These are phyloP conservation scores for Eutrema heterophyllum DNA, from an alignment of 345 rosid genomes.

Conservation along the genomic window DNA sequence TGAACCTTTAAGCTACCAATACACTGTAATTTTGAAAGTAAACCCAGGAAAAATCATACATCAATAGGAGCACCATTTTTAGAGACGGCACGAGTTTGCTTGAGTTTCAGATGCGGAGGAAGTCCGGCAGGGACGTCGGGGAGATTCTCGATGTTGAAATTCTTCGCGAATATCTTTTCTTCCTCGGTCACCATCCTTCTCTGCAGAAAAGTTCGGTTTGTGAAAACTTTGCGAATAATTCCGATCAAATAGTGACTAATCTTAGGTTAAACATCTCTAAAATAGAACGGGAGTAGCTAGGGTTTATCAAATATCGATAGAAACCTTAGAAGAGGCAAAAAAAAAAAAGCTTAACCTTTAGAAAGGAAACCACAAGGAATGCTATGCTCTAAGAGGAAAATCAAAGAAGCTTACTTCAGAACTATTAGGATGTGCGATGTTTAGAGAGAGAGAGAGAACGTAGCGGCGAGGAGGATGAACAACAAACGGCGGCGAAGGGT, in stretches of 20 bases:
- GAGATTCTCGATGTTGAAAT: constrained; percentile 43
- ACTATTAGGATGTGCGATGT: neutral
- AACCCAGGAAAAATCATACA: constrained; percentile 34
- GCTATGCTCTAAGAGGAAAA: neutral
- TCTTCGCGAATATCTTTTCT: constrained; percentile 19
- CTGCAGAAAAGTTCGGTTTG: neutral
- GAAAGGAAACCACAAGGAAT: neutral
- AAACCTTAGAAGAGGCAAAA: neutral
- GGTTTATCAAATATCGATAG: constrained; percentile 4
- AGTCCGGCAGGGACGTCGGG: constrained; percentile 72
- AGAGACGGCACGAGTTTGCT: constrained; percentile 56
- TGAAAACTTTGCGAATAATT: neutral
- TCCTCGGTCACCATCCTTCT: constrained; percentile 18
- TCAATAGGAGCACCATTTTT: constrained; percentile 57
- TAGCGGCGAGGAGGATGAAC: constrained; percentile 11
- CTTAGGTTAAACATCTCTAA: neutral
- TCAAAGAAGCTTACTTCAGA: constrained; percentile 2
- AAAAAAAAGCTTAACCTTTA: neutral
- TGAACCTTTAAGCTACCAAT: neutral
- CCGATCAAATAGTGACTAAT: neutral
- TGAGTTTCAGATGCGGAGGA: constrained; percentile 62
- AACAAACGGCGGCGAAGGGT: constrained; percentile 19
- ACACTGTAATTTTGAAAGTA: neutral
- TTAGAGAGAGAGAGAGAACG: constrained; percentile 1
- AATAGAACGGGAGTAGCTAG: too few species aligned